These are phyloP conservation scores for Glarea lozoyensis DNA, from an alignment of 495 filamentous ascomycete genomes.

Conservation along the genomic window DNA sequence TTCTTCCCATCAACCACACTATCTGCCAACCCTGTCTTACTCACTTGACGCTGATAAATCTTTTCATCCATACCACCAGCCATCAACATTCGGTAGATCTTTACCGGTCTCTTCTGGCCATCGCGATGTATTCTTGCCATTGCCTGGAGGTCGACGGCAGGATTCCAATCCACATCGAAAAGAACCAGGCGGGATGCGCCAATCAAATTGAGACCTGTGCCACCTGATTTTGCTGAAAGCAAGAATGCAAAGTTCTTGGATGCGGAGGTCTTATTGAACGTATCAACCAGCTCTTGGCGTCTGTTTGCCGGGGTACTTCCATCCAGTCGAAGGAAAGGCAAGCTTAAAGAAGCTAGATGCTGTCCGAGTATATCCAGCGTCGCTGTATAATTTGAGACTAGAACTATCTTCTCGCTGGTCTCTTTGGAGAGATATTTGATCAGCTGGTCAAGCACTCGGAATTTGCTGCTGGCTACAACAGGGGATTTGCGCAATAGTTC, in stretches of 20 bases:
- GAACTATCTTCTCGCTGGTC: slow-evolving; percentile 65
- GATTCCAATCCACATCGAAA: slow-evolving; percentile 99
- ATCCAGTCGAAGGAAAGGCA: slow-evolving; percentile 64
- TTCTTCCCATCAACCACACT: slow-evolving; percentile 43
- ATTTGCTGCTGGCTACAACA: slow-evolving; percentile 56
- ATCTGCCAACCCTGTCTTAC: slow-evolving; percentile 51
- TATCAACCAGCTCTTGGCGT: slow-evolving; percentile 66
- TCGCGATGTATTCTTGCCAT: slow-evolving; percentile 95
- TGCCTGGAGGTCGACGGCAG: slow-evolving; percentile 95
- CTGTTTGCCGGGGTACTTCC: slow-evolving; percentile 60
- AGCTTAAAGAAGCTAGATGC: slow-evolving; percentile 53
- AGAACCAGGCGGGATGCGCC: slow-evolving; percentile 68
- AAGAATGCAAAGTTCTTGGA: slow-evolving; percentile 62
- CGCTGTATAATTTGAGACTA: slow-evolving; percentile 76
- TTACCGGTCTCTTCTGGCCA: slow-evolving; percentile 61
- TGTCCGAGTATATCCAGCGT: slow-evolving; percentile 63
- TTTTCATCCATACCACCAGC: slow-evolving; percentile 73
- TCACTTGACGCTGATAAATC: slow-evolving; percentile 75
- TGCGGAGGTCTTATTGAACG: slow-evolving; percentile 59
- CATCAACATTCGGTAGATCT: slow-evolving; percentile 67
- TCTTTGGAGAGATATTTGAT: slow-evolving; percentile 51
- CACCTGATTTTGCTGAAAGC: slow-evolving; percentile 71
- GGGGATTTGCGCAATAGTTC: slow-evolving; percentile 47
- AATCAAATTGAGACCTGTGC: slow-evolving; percentile 68
- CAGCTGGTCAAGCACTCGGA: slow-evolving; percentile 63